phyloP scores from a whole-genome alignment of 148 eudicot species.

The Arctostaphylos glauca region DNA sequence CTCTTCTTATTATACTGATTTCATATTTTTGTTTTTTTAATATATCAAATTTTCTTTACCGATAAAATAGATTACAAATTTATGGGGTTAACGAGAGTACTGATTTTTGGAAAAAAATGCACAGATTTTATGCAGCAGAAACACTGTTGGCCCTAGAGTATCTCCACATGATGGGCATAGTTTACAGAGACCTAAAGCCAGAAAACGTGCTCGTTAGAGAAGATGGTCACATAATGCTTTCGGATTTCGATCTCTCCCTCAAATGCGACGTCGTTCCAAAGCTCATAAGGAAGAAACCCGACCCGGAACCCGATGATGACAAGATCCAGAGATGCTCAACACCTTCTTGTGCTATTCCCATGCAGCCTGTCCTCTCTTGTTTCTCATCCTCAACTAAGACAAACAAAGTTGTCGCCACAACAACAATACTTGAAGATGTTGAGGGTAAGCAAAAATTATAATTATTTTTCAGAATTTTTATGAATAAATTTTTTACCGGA shows the following conservation, averaged over 20 bases:
- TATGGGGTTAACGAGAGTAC: no score
- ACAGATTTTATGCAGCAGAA: slow-evolving; percentile 75
- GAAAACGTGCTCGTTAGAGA: slow-evolving; percentile 73
- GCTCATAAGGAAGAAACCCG: slow-evolving; percentile 36
- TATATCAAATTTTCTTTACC: no score
- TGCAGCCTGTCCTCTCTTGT: slow-evolving; percentile 69
- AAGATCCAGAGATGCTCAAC: slow-evolving; percentile 34
- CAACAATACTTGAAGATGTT: slow-evolving; percentile 4
- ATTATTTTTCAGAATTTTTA: neutral
- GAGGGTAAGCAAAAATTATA: slow-evolving; percentile 13
- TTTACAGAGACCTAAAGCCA: slow-evolving; percentile 71
- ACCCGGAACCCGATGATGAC: slow-evolving; percentile 7
- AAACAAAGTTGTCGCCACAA: slow-evolving; percentile 7
- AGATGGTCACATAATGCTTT: slow-evolving; percentile 83
- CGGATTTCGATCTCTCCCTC: slow-evolving; percentile 71
- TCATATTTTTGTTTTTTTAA: no score
- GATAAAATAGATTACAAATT: no score
- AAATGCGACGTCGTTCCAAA: slow-evolving; percentile 69
- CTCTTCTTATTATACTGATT: no score
- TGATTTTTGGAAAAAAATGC: neutral
- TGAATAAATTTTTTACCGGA: no score
- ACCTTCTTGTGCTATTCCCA: slow-evolving; percentile 55
- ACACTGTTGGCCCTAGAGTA: slow-evolving; percentile 68
- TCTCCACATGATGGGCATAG: slow-evolving; percentile 81
- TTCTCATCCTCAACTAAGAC: slow-evolving; percentile 36